These are phyloP conservation scores for Phytophthora citricola DNA, from an alignment of 352 stramenopile genomes.

Conservation along the genomic window DNA sequence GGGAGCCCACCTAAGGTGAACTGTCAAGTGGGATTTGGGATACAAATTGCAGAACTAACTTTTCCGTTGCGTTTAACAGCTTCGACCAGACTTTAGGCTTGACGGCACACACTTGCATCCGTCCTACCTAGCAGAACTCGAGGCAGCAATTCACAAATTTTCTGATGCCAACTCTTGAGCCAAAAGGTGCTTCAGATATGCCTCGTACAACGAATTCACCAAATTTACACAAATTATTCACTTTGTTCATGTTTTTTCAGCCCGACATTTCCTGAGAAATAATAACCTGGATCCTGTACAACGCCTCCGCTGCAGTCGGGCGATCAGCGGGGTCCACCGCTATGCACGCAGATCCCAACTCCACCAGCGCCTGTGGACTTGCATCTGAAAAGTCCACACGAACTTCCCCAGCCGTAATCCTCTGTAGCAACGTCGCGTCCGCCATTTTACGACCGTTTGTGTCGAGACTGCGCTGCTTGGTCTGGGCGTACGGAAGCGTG, in stretches of 20 bases:
- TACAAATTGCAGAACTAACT: not conserved
- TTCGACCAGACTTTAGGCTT: slow-evolving; percentile 59
- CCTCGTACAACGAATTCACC: too few species aligned
- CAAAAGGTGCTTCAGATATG: not conserved
- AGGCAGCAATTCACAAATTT: slow-evolving; percentile 40
- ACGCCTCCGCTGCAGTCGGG: slow-evolving; percentile 22
- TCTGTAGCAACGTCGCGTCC: slow-evolving; percentile 14
- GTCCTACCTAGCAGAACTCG: slow-evolving; percentile 62
- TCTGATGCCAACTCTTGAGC: slow-evolving; percentile 1
- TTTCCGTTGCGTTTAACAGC: slow-evolving; percentile 25
- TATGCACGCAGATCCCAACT: slow-evolving; percentile 30
- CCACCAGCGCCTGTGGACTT: not conserved
- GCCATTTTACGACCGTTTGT: slow-evolving; percentile 5
- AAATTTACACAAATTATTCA: too few species aligned
- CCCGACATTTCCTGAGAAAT: too few species aligned
- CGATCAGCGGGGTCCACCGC: slow-evolving; percentile 29
- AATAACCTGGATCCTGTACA: slow-evolving; percentile 32
- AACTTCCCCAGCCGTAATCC: slow-evolving; percentile 3
- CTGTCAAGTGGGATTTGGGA: not conserved
- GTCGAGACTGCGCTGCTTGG: slow-evolving; percentile 4
- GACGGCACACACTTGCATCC: slow-evolving; percentile 91
- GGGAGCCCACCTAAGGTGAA: slow-evolving; percentile 53
- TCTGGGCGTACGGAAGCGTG: slow-evolving; percentile 8
- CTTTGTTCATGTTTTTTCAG: too few species aligned
- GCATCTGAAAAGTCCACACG: slow-evolving; percentile 11